Evolutionary conservation across 495 filamentous ascomycete species (phyloP).

Genomic region (Aspergillus cristatus): DNA sequence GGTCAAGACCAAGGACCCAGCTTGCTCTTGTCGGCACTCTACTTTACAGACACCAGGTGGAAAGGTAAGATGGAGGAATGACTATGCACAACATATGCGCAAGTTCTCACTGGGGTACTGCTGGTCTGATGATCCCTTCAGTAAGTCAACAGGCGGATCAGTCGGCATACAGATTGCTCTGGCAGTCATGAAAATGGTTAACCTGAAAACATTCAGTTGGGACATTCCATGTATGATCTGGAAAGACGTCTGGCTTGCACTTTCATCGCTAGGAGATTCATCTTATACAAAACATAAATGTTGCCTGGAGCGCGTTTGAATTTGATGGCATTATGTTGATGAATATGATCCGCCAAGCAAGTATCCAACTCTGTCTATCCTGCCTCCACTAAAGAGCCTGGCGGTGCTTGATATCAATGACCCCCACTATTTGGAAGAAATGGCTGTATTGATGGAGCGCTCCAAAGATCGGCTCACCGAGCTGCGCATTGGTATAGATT

Average conservation of each 20-base stretch:
- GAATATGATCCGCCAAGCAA: conserved; percentile 51
- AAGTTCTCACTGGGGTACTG: conserved; percentile 92
- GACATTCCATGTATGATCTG: conserved; percentile 93
- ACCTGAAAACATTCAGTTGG: conserved; percentile 88
- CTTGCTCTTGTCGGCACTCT: conserved; percentile 15
- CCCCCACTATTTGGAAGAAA: conserved; percentile 77
- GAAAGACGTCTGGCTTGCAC: conserved; percentile 77
- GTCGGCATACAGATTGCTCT: conserved; percentile 84
- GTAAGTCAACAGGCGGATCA: conserved; percentile 88
- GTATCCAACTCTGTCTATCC: conserved; percentile 75
- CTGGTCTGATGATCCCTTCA: conserved; percentile 76
- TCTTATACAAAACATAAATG: conserved; percentile 50
- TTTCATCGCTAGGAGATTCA: conserved; percentile 62
- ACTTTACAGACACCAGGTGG: conserved; percentile 1
- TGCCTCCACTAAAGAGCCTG: conserved; percentile 72
- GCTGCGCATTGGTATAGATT: conserved; percentile 69
- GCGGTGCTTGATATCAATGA: conserved; percentile 87
- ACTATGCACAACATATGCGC: conserved; percentile 76
- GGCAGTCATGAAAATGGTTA: conserved; percentile 76
- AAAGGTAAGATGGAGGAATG: conserved; percentile 50
- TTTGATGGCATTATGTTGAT: conserved; percentile 77
- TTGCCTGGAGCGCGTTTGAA: conserved; percentile 71
- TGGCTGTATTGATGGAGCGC: conserved; percentile 69
- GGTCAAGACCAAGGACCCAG: conserved; percentile 61
- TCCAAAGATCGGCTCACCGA: conserved; percentile 62